phyloP scores from a whole-genome alignment of 352 stramenopile species.

The Thalassiosira sp. region DNA sequence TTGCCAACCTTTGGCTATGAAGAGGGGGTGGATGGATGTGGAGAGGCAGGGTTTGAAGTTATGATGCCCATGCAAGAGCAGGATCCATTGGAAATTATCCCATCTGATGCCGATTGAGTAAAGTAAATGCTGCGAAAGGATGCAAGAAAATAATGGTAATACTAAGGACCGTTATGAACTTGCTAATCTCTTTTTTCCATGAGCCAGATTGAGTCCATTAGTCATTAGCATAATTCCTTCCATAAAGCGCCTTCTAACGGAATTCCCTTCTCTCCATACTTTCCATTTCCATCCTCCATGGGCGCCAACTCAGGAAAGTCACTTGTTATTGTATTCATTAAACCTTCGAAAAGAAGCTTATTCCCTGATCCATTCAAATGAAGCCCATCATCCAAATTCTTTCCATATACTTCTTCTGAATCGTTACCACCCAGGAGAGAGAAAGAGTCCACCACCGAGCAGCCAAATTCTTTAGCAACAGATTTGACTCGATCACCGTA shows the following conservation, averaged over 20 bases:
- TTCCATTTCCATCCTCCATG: constrained; percentile 49
- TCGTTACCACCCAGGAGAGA: constrained; percentile 54
- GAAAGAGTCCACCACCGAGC: constrained; percentile 61
- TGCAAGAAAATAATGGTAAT: too few species aligned
- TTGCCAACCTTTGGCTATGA: constrained; percentile 80
- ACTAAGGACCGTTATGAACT: too few species aligned
- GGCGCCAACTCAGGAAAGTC: constrained; percentile 55
- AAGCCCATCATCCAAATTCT: constrained; percentile 58
- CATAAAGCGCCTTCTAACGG: constrained; percentile 53
- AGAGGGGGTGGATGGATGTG: constrained; percentile 76
- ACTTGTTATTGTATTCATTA: constrained; percentile 55
- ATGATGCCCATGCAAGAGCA: constrained; percentile 78
- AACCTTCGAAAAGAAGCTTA: constrained; percentile 51
- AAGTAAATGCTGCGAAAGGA: too few species aligned
- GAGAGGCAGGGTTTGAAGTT: constrained; percentile 66
- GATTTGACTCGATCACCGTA: constrained; percentile 61
- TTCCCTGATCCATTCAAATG: constrained; percentile 70
- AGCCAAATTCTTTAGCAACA: constrained; percentile 49
- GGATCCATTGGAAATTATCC: constrained; percentile 70
- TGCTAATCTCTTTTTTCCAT: too few species aligned
- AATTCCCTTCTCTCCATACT: constrained; percentile 44
- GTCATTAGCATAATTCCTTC: constrained; percentile 42
- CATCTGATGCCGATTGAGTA: constrained; percentile 6
- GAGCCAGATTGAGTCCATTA: not conserved
- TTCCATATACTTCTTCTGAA: constrained; percentile 18